Evolutionary conservation across 768 basidiomycete species (phyloP).

Genomic region (Leccinum rimulosum): DNA sequence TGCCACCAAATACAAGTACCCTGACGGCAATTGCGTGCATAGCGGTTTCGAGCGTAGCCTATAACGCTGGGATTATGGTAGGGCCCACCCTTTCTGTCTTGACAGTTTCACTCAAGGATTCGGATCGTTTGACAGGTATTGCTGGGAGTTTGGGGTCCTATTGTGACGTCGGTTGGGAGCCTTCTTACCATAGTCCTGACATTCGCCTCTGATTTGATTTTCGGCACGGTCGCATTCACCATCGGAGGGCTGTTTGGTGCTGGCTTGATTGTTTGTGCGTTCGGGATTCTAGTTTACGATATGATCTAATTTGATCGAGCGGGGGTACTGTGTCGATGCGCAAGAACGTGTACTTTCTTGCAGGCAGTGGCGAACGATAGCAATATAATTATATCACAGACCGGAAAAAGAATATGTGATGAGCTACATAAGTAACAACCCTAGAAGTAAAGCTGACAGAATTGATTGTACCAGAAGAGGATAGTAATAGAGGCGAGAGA

Average conservation of each 20-base stretch:
- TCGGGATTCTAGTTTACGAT: constrained; percentile 75
- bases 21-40: constrained; percentile 63
- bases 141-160: constrained; percentile 83
- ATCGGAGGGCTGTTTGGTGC: constrained; percentile 75
- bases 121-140: constrained; percentile 50
- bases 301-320: constrained; percentile 40
- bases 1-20: constrained; percentile 52
- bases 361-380: constrained; percentile 19
- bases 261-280: constrained; percentile 76
- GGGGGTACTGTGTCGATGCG: neutral
- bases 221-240: constrained; percentile 65
- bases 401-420: constrained; percentile 33
- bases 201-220: constrained; percentile 72
- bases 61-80: constrained; percentile 88
- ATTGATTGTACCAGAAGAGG: constrained; percentile 18
- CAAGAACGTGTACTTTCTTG: neutral
- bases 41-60: constrained; percentile 66
- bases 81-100: constrained; percentile 10
- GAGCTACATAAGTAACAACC: constrained; percentile 32
- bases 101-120: constrained; percentile 6
- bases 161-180: constrained; percentile 84
- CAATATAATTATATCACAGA: constrained; percentile 44
- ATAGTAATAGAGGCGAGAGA: constrained; percentile 11
- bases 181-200: constrained; percentile 94
- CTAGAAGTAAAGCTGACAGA: constrained; percentile 21